phyloP scores from a whole-genome alignment of 257 asterid species.

The Orobanche coerulescens region DNA sequence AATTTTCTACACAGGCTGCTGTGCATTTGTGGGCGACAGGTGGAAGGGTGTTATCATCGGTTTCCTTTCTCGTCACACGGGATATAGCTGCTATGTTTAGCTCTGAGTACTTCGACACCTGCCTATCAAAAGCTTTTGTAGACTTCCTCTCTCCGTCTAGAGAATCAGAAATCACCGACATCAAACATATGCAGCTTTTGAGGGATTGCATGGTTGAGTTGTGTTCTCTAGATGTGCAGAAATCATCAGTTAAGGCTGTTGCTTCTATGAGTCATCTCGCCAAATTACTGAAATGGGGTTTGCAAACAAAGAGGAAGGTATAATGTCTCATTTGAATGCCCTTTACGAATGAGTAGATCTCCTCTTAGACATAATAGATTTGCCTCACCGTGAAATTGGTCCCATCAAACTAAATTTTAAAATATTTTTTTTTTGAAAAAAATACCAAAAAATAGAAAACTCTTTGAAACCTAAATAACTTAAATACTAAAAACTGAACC shows the following conservation, averaged over 20 bases:
- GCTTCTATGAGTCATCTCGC: constrained; percentile 63
- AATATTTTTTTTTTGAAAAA: neutral
- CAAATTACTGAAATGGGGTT: constrained; percentile 53
- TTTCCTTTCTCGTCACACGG: constrained; percentile 52
- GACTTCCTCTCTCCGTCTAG: constrained; percentile 59
- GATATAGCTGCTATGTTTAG: constrained; percentile 47
- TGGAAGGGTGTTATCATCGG: constrained; percentile 51
- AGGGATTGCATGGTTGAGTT: constrained; percentile 62
- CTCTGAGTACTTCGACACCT: constrained; percentile 46
- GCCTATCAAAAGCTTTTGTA: constrained; percentile 53
- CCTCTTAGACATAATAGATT: no score
- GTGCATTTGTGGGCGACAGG: constrained; percentile 91
- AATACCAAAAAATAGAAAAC: no score
- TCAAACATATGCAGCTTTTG: constrained; percentile 56
- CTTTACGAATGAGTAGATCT: neutral
- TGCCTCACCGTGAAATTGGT: no score
- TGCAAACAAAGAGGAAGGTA: constrained; percentile 77
- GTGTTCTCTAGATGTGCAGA: constrained; percentile 70
- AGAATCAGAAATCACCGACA: constrained; percentile 46
- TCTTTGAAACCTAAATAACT: no score
- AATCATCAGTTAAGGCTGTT: constrained; percentile 50
- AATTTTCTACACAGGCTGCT: constrained; percentile 48
- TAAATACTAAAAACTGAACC: no score
- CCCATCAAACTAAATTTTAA: no score
- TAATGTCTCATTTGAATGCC: neutral